Evolutionary conservation across 192 early-diverging fungal species (phyloP).

Genomic region (Irineochytrium annulatum): DNA sequence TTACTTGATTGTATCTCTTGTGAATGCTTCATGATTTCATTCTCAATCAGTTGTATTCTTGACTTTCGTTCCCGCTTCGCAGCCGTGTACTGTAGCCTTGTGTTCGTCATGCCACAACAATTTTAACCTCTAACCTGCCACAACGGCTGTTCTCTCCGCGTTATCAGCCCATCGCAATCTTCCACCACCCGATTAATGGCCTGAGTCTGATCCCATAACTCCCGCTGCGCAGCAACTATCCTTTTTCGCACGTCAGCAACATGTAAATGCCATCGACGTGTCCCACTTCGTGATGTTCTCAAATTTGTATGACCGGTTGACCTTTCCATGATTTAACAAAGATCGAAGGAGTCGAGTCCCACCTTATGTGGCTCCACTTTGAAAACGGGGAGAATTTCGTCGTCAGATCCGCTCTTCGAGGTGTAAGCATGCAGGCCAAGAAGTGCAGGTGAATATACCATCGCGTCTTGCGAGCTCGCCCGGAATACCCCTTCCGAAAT

Average conservation of each 20-base stretch:
- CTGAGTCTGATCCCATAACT: neutral
- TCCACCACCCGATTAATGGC: neutral
- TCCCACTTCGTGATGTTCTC: neutral
- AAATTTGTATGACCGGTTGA: neutral
- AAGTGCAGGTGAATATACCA: too few species aligned
- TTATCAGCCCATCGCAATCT: conserved; percentile 3
- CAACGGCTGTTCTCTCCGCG: neutral
- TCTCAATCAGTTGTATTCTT: conserved; percentile 1
- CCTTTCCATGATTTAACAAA: neutral
- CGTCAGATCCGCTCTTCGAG: neutral
- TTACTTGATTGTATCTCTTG: conserved; percentile 13
- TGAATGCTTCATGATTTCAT: conserved; percentile 4
- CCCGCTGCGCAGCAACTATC: conserved; percentile 17
- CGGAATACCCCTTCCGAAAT: too few species aligned
- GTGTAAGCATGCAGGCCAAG: too few species aligned
- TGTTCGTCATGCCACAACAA: neutral
- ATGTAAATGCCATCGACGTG: neutral
- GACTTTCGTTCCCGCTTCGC: neutral
- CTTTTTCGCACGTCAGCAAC: neutral
- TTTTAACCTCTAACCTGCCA: neutral
- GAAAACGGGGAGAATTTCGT: conserved; percentile 3
- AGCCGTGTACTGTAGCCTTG: neutral
- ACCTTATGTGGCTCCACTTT: conserved; percentile 8
- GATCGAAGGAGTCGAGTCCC: neutral
- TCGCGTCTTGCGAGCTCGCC: too few species aligned